phyloP scores from a whole-genome alignment of 2,329 filamentous ascomycete species.

The Cladosporium colombiae region DNA sequence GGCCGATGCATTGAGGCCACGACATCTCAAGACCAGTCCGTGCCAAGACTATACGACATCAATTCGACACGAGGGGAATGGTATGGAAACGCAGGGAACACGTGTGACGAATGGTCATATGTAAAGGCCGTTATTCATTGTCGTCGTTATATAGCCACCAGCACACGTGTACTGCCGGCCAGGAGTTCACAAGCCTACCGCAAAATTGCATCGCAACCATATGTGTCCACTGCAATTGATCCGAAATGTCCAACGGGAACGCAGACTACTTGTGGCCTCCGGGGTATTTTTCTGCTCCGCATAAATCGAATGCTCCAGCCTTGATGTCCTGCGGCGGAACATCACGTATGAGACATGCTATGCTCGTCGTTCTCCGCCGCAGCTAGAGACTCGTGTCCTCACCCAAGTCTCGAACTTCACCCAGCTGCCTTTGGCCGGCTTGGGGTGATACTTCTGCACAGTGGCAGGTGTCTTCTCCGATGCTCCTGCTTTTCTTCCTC shows the following conservation, averaged over 20 bases:
- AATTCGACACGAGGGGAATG: not conserved
- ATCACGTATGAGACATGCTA: not conserved
- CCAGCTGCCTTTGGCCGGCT: conserved; percentile 42
- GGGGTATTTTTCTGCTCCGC: not conserved
- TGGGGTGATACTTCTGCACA: conserved; percentile 17
- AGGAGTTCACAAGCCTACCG: not conserved
- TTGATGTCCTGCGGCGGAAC: not conserved
- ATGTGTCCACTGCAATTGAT: not conserved
- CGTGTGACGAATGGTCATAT: not conserved
- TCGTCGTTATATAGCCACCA: conserved; percentile 18
- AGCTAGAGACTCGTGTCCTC: conserved; percentile 56
- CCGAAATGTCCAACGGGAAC: not conserved
- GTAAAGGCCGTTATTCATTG: conserved; percentile 3
- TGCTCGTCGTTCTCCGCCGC: conserved; percentile 35
- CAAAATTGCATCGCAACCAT: not conserved
- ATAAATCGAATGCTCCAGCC: not conserved
- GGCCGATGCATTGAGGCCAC: not conserved
- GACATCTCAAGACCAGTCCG: not conserved
- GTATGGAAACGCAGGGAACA: not conserved
- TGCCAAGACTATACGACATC: not conserved
- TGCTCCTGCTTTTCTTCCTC: conserved; percentile 28
- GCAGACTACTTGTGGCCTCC: not conserved
- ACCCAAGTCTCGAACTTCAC: conserved; percentile 59
- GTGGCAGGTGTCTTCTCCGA: conserved; percentile 29
- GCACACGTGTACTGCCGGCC: not conserved